Evolutionary conservation across 352 stramenopile genomes (phyloP), one percentile per base, ranked within the genome.

Genomic region (Chrysophaeum taylorii): DNA sequence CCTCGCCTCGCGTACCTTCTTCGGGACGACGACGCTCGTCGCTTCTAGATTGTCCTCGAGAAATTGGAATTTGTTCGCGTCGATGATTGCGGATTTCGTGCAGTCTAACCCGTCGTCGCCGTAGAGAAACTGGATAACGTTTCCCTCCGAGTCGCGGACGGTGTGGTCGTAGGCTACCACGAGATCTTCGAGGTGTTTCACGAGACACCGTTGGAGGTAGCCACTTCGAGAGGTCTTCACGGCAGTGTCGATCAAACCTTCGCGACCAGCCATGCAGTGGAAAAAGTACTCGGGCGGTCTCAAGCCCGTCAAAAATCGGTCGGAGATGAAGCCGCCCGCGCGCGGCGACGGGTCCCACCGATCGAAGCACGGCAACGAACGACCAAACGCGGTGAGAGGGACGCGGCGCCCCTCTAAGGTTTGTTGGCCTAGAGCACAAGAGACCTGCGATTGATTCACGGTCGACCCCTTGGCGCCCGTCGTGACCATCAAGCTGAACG

Each of bases 211-310:
- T 82, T 99, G 95, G 21, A 99, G 82, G 78, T 99, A 99, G 61
- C 96, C 96, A 76, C 92, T 98, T 43, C 95, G 89, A 72, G 90
- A 97, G 2, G 96, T 99, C 84, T 99, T 99, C n/a, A 99, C 95
- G 63, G 96, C 95, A 37, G 96, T 99, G 80, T 97, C 92, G 33
- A 98, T 91, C 39, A 98, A 79, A 78, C 96, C 96, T 85, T 99
- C 96, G 74, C 96, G 85, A 21, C 96, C 96, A 71, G 94, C 94
- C 96, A 99, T 99, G 81, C 94, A 99, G 87, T 99, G 96, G 78
- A 99, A 98, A 83, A 99, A 99, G 82, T 99, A 99, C 81, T 99
- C 96, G 80, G 99, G 87, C n/a, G 89, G 86, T 36, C 86, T 75
- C 41, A 93, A 79, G 57, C 96, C 96, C 45, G 95, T 99, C 42